Percentiles rank a stretch among this genome's conserved stretches.
Conservation (phyloP, 169 alveolate genomes). For the Pseudocohnilembus persalinus region DNA sequence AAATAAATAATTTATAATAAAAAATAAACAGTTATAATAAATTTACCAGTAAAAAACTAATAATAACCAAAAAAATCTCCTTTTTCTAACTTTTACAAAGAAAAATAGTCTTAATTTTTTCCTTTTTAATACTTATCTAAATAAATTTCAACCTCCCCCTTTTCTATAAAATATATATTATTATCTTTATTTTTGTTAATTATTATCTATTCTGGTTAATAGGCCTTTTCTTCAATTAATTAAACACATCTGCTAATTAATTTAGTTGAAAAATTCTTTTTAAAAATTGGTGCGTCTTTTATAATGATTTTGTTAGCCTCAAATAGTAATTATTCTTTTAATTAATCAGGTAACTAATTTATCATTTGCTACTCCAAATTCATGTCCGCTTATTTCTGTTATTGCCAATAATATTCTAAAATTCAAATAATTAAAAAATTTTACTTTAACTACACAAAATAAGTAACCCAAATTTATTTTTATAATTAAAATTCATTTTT, state of each 20-base stretch:
- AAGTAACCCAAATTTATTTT: too few relatives aligned
- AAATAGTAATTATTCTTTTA: constrained; percentile 4
- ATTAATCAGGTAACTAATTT: not conserved
- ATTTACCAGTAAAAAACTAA: constrained; percentile 1
- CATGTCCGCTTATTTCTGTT: not conserved
- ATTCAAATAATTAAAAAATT: too few relatives aligned
- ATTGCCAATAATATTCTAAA: constrained; percentile 5
- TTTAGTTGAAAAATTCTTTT: constrained; percentile 8
- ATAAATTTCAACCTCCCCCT: constrained; percentile 17
- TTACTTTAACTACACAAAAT: not conserved
- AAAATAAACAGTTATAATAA: not conserved
- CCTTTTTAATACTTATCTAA: not conserved
- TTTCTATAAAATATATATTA: constrained; percentile 13
- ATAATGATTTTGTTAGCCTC: constrained; percentile 22
- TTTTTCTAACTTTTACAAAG: not conserved
- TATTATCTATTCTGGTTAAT: constrained; percentile 18
- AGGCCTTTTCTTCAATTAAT: constrained; percentile 7
- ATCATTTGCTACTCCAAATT: constrained; percentile 8
- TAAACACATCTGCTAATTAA: constrained; percentile 4
- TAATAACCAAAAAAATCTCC: not conserved
- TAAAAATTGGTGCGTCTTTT: constrained; percentile 11
- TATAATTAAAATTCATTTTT: too few relatives aligned
- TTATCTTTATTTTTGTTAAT: constrained; percentile 1
- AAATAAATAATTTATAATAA: not conserved
- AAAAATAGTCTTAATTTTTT: not conserved